phyloP scores from a whole-genome alignment of 495 filamentous ascomycete species.

The Darksidea phi region DNA sequence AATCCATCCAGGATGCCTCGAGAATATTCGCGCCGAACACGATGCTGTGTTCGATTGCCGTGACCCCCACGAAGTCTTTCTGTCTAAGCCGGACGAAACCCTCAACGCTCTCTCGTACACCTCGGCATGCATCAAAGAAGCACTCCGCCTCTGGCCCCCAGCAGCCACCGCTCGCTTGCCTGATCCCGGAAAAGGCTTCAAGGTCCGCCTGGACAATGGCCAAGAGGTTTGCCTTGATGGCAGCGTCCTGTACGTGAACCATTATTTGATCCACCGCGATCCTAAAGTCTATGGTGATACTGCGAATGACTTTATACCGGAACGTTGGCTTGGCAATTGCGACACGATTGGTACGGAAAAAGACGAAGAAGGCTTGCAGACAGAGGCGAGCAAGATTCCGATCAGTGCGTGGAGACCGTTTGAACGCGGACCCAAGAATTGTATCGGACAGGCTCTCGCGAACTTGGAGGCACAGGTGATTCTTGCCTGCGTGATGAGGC shows the following conservation, averaged over 20 bases:
- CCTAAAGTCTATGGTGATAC: slow-evolving; percentile 28
- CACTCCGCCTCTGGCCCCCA: slow-evolving; percentile 40
- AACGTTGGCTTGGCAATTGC: slow-evolving; percentile 29
- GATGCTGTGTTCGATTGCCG: slow-evolving; percentile 42
- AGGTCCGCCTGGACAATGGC: slow-evolving; percentile 34
- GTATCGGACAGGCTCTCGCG: slow-evolving; percentile 45
- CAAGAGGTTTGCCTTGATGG: slow-evolving; percentile 41
- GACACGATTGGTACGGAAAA: slow-evolving; percentile 11
- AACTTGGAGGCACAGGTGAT: slow-evolving; percentile 42
- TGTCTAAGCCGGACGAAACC: slow-evolving; percentile 17
- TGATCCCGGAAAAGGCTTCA: slow-evolving; percentile 23
- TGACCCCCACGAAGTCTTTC: slow-evolving; percentile 22
- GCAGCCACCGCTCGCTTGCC: slow-evolving; percentile 33
- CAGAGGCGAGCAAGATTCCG: slow-evolving; percentile 18
- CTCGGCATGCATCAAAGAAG: slow-evolving; percentile 41
- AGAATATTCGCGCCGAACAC: slow-evolving; percentile 44
- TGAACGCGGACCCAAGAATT: slow-evolving; percentile 40
- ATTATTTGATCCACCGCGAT: slow-evolving; percentile 36
- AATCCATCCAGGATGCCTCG: slow-evolving; percentile 41
- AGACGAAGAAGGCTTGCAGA: not conserved
- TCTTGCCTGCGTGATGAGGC: slow-evolving; percentile 35
- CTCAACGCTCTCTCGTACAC: slow-evolving; percentile 37
- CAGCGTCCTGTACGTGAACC: slow-evolving; percentile 36
- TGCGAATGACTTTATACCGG: slow-evolving; percentile 30
- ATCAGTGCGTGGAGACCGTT: slow-evolving; percentile 40